Base-by-base conservation (phyloP, 371 early-diverging fungal genomes). In the Lichtheimia hyalospora region DNA sequence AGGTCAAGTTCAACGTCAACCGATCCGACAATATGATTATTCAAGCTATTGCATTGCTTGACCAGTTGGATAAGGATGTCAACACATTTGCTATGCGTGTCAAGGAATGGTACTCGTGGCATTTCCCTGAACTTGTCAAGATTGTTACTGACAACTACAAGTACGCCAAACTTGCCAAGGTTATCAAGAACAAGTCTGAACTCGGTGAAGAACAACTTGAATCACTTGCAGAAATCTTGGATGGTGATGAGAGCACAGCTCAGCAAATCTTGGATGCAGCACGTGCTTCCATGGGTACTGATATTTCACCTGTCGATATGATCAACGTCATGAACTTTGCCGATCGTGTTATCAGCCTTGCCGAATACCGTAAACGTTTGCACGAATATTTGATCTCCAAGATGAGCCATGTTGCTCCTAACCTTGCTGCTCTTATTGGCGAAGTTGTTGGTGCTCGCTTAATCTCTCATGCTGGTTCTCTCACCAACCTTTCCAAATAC, bases 1-100 rank as follows among this genome's bases (percentile, higher is more conserved):
- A 97, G 81, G 96, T 99, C 71, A 96, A 97, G 92, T 99, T 95
- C 89, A 97, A 98, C 84, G 92, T 92, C 58, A 91, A 92, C 86
- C 83, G 93, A 63, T 86, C 85, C 53, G 98, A 97, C 80, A 94
- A 92, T 83, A 92, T 95, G 92, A 92, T 95, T 64, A 94, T 94
- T 59, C 94, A 94, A 79, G 88, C 95, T 39, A 95, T 95, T 70
- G 85, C 86, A 64, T 78, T 96, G 42, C 74, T 95, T 63, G 96
- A 96, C 69, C 94, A 95, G 74, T 77, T 96, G 65, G 96, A 96
- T 75, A 95, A 94, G 80, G 98, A 97, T 70, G 87, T 96, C 69
- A 95, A 96, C 83, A 90, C 90, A 34, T 95, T 95, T 67, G 84
- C 93, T 40, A 96, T 96, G 95, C 87, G 95, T 62, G 84, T 88